These are phyloP conservation scores for Botrytis elliptica DNA, from an alignment of 2,329 filamentous ascomycete species.

Conservation along the genomic window DNA sequence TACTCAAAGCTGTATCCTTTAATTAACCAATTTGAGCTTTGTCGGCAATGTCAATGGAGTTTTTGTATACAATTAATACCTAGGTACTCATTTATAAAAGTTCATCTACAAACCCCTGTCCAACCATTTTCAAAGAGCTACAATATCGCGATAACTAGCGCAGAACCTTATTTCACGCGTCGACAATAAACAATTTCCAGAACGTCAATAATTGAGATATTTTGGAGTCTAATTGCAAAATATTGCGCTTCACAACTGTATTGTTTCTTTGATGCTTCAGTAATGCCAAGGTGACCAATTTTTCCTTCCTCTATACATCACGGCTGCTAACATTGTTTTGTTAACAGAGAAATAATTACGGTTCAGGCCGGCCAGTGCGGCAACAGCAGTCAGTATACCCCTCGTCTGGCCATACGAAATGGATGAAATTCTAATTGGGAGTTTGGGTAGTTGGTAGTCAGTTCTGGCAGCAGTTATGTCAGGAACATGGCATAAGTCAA, in stretches of 20 bases:
- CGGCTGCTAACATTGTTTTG: constrained; percentile 22
- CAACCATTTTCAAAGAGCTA: constrained; percentile 19
- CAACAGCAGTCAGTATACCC: constrained; percentile 81
- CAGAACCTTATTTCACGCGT: constrained; percentile 19
- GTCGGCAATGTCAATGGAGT: not conserved
- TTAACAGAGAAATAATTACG: constrained; percentile 90
- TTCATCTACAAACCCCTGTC: constrained; percentile 16
- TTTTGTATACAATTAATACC: not conserved
- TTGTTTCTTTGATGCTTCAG: constrained; percentile 29
- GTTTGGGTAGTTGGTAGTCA: constrained; percentile 75
- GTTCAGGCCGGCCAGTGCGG: constrained; percentile 98
- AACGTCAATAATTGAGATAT: not conserved
- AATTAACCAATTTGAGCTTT: constrained; percentile 8
- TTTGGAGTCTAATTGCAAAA: not conserved
- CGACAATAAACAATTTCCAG: constrained; percentile 15
- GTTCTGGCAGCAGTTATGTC: constrained; percentile 98
- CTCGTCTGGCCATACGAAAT: not conserved
- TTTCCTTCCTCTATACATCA: constrained; percentile 1
- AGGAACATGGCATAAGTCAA: constrained; percentile 96
- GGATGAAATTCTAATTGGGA: constrained; percentile 23
- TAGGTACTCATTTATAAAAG: constrained; percentile 4
- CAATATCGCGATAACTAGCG: constrained; percentile 19
- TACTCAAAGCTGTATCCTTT: not conserved
- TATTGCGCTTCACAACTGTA: constrained; percentile 6
- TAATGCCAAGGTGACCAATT: constrained; percentile 39